Conservation (phyloP, 2,329 filamentous ascomycete species). For the Botrytis squamosa region DNA sequence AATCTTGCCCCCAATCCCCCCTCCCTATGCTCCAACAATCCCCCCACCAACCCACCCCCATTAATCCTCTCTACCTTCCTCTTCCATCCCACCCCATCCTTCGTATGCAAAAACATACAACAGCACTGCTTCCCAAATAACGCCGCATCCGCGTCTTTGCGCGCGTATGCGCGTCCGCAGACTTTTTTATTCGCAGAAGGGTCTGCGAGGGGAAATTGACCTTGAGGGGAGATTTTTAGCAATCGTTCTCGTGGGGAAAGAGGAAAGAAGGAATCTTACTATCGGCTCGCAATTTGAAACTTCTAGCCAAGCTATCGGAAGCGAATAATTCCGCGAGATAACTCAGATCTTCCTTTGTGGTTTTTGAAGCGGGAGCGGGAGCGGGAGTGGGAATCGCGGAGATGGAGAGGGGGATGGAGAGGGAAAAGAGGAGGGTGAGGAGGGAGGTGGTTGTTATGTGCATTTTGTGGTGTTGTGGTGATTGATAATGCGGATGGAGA, state of each 20-base stretch:
- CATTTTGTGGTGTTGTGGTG: slow-evolving; percentile 37
- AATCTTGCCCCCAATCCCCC: not conserved
- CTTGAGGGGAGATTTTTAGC: not conserved
- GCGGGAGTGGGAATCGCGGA: slow-evolving; percentile 2
- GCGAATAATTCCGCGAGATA: slow-evolving; percentile 4
- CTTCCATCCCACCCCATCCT: not conserved
- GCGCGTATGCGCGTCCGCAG: not conserved
- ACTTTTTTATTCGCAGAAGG: not conserved
- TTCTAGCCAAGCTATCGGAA: not conserved
- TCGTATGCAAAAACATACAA: slow-evolving; percentile 5
- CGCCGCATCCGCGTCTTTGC: too few relatives aligned
- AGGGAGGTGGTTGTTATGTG: slow-evolving; percentile 39
- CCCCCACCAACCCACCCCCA: not conserved
- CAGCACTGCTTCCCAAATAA: not conserved
- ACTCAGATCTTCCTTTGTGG: not conserved
- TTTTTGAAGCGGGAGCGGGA: not conserved
- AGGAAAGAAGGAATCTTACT: not conserved
- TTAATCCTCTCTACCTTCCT: not conserved
- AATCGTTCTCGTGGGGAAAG: not conserved
- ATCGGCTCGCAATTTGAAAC: slow-evolving; percentile 5
- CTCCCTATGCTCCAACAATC: not conserved
- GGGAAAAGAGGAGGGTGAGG: slow-evolving; percentile 3
- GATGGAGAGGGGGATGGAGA: not conserved
- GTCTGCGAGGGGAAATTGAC: slow-evolving; percentile 4
- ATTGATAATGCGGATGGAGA: not conserved